Percentiles rank a stretch among this genome's conserved stretches.
phyloP scores from a whole-genome alignment of 2,329 filamentous ascomycete species.

The Neofusicoccum sp. region DNA sequence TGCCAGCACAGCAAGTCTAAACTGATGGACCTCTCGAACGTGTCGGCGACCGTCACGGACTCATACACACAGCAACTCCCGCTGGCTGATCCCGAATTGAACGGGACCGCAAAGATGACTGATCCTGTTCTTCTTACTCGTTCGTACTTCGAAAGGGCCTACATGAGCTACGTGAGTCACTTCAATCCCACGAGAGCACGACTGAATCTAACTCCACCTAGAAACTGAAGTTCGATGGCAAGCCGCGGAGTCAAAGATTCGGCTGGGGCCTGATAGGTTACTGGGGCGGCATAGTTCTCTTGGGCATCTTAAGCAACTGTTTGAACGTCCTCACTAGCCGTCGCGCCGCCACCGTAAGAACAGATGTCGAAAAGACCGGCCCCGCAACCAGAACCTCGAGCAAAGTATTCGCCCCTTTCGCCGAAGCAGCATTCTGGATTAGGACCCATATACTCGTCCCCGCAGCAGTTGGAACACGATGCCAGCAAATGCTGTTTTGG shows the following conservation, averaged over 20 bases:
- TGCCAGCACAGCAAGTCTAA: neutral
- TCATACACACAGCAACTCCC: neutral
- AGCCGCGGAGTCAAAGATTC: neutral
- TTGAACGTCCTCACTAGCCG: conserved; percentile 25
- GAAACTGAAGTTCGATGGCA: neutral
- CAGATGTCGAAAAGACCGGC: conserved; percentile 22
- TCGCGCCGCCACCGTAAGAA: neutral
- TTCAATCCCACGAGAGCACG: no score
- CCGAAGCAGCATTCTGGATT: conserved; percentile 34
- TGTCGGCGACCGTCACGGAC: neutral
- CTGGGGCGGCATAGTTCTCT: conserved; percentile 41
- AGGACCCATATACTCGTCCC: conserved; percentile 47
- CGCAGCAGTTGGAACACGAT: conserved; percentile 46
- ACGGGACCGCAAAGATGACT: neutral
- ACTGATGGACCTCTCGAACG: neutral
- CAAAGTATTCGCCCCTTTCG: neutral
- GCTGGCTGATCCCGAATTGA: conserved; percentile 3
- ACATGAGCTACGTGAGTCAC: neutral
- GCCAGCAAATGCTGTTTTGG: conserved; percentile 45
- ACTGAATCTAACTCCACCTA: neutral
- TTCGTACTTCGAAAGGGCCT: neutral
- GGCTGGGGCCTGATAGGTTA: conserved; percentile 31
- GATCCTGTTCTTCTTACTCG: neutral
- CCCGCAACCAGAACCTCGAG: neutral
- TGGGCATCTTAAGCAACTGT: conserved; percentile 39